Base-by-base conservation (phyloP, 2,329 filamentous ascomycete species). In the Fusarium pininemorale region DNA sequence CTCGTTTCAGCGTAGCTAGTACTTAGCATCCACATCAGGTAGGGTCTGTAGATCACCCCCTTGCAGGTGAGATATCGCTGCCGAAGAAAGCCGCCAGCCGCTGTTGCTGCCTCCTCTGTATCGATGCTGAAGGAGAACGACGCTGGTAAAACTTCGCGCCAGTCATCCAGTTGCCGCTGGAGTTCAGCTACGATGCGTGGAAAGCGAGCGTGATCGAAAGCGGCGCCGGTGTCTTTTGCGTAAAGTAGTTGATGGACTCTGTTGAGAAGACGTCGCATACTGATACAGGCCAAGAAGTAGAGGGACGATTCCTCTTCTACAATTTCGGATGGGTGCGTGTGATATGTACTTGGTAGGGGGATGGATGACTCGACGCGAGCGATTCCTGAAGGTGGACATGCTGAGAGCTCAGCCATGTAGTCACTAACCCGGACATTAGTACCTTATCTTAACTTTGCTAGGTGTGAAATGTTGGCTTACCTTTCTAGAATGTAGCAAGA, bases 401-500 rank as follows among this genome's bases (percentile, higher is more conserved):
- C 84, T 8, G 86, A 86, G 7, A 89, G 79, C 69, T 88, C 87
- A 8, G 87, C 86, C 20, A 89, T 82, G 55, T 88, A 87, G 72
- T 88, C 87, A 48, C 86, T 88, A 22, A 22, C n/a, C 5, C 20
- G 4, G 5, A 2, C 5, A 28, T 54, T 3, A 54, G 24, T 16
- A 5, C 5, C 8, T 1, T 5, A 32, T 20, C 8, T 24, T 7
- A 13, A 3, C 6, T 1, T 7, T 18, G 7, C n/a, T 32, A 10
- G 1, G 28, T 7, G 4, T 14, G 4, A 6, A 24, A 35, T 0
- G 0, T 20, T 20, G 12, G 3, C 2, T 26, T 44, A 84, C 86
- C 85, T 87, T 75, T 89, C 87, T 1, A 89, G 80, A 16, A 89
- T 86, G 62, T 88, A 88, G 64, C 87, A 88, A 0, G 87, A 85